phyloP scores from a whole-genome alignment of 2,329 filamentous ascomycete species.

The Venturia carpophila region DNA sequence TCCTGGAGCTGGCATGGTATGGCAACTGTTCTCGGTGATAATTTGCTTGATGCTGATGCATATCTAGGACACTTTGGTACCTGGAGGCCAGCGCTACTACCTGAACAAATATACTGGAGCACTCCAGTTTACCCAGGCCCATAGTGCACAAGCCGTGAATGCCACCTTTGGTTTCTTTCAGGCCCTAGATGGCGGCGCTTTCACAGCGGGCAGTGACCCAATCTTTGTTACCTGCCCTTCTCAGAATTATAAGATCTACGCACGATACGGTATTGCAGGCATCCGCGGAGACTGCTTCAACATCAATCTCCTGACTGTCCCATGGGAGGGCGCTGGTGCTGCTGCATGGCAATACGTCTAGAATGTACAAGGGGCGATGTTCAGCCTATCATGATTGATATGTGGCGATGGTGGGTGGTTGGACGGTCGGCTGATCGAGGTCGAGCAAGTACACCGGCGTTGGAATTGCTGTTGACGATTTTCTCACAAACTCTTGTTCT shows the following conservation, averaged over 20 bases:
- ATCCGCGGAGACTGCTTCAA: slow-evolving; percentile 9
- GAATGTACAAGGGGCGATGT: not conserved
- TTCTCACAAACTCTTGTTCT: not conserved
- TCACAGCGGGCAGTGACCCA: not conserved
- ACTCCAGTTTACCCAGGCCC: slow-evolving; percentile 8
- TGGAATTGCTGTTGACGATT: not conserved
- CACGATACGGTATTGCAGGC: not conserved
- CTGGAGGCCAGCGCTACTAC: slow-evolving; percentile 13
- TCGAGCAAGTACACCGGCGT: not conserved
- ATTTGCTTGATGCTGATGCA: not conserved
- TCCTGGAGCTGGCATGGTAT: slow-evolving; percentile 9
- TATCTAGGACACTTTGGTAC: slow-evolving; percentile 10
- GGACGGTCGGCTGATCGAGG: not conserved
- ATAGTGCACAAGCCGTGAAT: not conserved
- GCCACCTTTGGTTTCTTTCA: not conserved
- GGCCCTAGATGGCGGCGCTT: not conserved
- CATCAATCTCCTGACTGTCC: not conserved
- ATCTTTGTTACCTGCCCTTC: slow-evolving; percentile 6
- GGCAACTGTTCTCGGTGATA: not conserved
- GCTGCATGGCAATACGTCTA: slow-evolving; percentile 11
- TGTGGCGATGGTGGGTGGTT: not conserved
- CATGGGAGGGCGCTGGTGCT: not conserved
- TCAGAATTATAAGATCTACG: not conserved
- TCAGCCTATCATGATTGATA: not conserved
- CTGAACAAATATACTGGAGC: not conserved